phyloP scores from a whole-genome alignment of 2,329 filamentous ascomycete genomes.

The Didymella pinodella region DNA sequence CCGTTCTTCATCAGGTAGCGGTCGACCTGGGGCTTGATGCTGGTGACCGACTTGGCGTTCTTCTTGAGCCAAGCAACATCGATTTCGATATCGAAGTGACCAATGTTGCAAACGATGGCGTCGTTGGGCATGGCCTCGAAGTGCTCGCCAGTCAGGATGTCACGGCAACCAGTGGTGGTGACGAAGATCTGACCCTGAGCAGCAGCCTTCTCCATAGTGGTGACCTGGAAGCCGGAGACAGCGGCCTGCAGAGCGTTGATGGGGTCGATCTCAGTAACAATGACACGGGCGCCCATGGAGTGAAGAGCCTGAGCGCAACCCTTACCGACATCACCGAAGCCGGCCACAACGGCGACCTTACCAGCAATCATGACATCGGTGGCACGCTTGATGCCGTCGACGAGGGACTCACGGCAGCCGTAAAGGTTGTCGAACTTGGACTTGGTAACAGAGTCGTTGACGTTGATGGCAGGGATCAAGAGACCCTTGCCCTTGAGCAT shows the following conservation, averaged over 20 bases:
- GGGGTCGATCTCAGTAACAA: conserved; percentile 96
- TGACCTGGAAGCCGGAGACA: conserved; percentile 96
- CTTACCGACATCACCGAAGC: conserved; percentile 99
- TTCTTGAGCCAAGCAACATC: conserved; percentile 99
- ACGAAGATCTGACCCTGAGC: conserved; percentile 94
- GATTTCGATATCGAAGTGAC: conserved; percentile 99
- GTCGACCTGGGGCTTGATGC: conserved; percentile 99
- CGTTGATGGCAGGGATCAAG: conserved; percentile 93
- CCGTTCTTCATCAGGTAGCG: conserved; percentile 93
- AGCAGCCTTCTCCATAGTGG: conserved; percentile 97
- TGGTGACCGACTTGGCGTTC: conserved; percentile 90
- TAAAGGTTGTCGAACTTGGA: conserved; percentile 99
- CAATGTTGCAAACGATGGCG: conserved; percentile 99
- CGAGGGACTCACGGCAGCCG: conserved; percentile 97
- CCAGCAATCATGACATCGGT: conserved; percentile 99
- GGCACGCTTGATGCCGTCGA: conserved; percentile 99
- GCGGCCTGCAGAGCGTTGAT: conserved; percentile 99
- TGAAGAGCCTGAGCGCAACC: conserved; percentile 95
- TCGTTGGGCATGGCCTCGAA: conserved; percentile 97
- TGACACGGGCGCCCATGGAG: conserved; percentile 95
- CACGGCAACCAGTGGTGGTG: conserved; percentile 98
- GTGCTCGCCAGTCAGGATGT: conserved; percentile 91
- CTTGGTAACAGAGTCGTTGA: conserved; percentile 99
- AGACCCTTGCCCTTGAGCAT: conserved; percentile 84
- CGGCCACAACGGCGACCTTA: conserved; percentile 96